phyloP scores from a whole-genome alignment of 371 early-diverging fungal species.

The Lichtheimia ramosa region DNA sequence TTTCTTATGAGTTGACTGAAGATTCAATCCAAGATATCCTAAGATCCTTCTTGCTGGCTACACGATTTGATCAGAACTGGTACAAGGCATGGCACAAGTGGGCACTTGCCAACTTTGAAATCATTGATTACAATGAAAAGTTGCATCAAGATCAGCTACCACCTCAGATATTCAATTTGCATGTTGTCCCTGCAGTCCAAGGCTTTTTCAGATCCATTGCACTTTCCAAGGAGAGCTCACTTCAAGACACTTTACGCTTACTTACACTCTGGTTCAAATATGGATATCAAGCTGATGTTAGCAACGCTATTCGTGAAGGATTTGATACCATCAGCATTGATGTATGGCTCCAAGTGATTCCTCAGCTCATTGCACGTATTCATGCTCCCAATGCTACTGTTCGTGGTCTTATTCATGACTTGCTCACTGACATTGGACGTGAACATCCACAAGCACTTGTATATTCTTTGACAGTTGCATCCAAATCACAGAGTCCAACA shows the following conservation, averaged over 20 bases:
- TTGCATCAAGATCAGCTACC: slow-evolving; percentile 55
- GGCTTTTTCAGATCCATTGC: slow-evolving; percentile 96
- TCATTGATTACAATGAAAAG: slow-evolving; percentile 75
- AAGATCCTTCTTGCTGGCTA: slow-evolving; percentile 83
- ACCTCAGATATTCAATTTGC: slow-evolving; percentile 55
- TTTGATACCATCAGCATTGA: slow-evolving; percentile 91
- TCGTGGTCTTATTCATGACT: slow-evolving; percentile 84
- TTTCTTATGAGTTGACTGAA: slow-evolving; percentile 78
- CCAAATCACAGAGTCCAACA: slow-evolving; percentile 82
- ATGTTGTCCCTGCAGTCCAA: slow-evolving; percentile 70
- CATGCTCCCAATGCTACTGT: slow-evolving; percentile 85
- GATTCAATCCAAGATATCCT: slow-evolving; percentile 81
- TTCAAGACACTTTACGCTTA: slow-evolving; percentile 95
- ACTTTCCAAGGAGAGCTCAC: slow-evolving; percentile 85
- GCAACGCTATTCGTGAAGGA: slow-evolving; percentile 84
- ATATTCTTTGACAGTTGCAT: slow-evolving; percentile 95
- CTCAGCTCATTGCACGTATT: slow-evolving; percentile 97
- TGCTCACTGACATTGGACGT: slow-evolving; percentile 91
- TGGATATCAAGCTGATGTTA: slow-evolving; percentile 87
- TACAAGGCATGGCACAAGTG: slow-evolving; percentile 99
- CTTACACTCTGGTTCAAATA: slow-evolving; percentile 97
- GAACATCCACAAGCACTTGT: slow-evolving; percentile 97
- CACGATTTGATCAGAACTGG: slow-evolving; percentile 91
- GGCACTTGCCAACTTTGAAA: slow-evolving; percentile 95
- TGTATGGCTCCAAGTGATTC: slow-evolving; percentile 98